Conservation (phyloP, 1,284 basidiomycete genomes). For the Fomitopsis palustris region DNA sequence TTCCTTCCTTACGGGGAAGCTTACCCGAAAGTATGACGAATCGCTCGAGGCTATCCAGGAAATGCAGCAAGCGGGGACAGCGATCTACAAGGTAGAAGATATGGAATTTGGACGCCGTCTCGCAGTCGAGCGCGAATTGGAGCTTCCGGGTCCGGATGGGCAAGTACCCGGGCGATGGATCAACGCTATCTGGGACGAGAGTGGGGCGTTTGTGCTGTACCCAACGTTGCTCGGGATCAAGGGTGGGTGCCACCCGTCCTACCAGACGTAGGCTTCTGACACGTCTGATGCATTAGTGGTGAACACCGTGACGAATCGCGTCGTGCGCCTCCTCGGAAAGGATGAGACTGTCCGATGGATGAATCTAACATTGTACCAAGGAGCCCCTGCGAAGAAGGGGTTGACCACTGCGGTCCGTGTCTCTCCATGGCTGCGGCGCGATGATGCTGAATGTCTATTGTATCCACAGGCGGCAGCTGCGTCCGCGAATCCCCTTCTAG, state of each 20-base stretch:
- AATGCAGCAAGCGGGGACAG: constrained; percentile 95
- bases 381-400: constrained; percentile 85
- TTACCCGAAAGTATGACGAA: constrained; percentile 94
- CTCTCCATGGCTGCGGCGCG: background rate
- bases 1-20: constrained; percentile 86
- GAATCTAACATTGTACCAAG: constrained; percentile 90
- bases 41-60: constrained; percentile 89
- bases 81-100: constrained; percentile 90
- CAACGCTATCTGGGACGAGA: constrained; percentile 96
- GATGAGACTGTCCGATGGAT: constrained; percentile 93
- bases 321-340: constrained; percentile 88
- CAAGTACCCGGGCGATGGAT: constrained; percentile 69
- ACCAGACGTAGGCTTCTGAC: background rate
- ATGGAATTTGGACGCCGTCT: constrained; percentile 99
- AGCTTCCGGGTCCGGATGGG: constrained; percentile 72
- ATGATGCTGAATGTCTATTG: background rate
- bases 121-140: constrained; percentile 89
- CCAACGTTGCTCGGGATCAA: constrained; percentile 95
- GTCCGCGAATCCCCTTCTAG: constrained; percentile 91
- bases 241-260: constrained; percentile 46
- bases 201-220: constrained; percentile 90
- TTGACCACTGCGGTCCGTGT: constrained; percentile 73
- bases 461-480: constrained; percentile 85
- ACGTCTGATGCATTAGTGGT: constrained; percentile 61
- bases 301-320: constrained; percentile 91